phyloP scores from a whole-genome alignment of 768 basidiomycete species.

The Clitopilus hobsonii region DNA sequence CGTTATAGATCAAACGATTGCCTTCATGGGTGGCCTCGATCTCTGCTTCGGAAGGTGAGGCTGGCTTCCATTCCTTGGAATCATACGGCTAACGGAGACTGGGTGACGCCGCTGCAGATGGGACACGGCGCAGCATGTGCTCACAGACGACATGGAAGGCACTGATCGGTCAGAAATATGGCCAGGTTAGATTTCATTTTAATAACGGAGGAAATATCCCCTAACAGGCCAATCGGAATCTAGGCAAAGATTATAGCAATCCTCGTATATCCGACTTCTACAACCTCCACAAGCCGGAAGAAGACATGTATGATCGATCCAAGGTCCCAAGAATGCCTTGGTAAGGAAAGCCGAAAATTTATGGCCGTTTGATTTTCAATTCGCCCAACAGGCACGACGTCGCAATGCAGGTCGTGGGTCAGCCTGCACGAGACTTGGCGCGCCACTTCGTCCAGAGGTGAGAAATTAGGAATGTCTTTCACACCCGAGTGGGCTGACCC shows the following conservation, averaged over 20 bases:
- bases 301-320: conserved; percentile 91
- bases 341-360: too few relatives aligned
- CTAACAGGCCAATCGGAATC: not conserved
- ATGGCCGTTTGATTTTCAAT: too few relatives aligned
- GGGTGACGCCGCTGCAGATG: conserved; percentile 44
- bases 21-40: conserved; percentile 97
- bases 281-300: conserved; percentile 80
- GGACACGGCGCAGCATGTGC: conserved; percentile 93
- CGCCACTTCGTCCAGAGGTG: conserved; percentile 93
- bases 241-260: conserved; percentile 95
- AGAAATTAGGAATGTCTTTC: conserved; percentile 15
- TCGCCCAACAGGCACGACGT: conserved; percentile 96
- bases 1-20: conserved; percentile 94
- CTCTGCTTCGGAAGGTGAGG: conserved; percentile 81
- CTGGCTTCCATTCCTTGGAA: not conserved
- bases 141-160: conserved; percentile 78
- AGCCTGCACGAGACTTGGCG: conserved; percentile 90
- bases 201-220: not conserved
- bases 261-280: conserved; percentile 85
- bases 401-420: conserved; percentile 91
- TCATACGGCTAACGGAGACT: conserved; percentile 1
- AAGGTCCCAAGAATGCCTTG: conserved; percentile 96
- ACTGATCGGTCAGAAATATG: conserved; percentile 70
- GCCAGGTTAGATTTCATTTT: conserved; percentile 58
- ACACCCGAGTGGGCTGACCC: conserved; percentile 6